Conservation (phyloP, 345 rosid species). For the Gossypium arboreum region DNA sequence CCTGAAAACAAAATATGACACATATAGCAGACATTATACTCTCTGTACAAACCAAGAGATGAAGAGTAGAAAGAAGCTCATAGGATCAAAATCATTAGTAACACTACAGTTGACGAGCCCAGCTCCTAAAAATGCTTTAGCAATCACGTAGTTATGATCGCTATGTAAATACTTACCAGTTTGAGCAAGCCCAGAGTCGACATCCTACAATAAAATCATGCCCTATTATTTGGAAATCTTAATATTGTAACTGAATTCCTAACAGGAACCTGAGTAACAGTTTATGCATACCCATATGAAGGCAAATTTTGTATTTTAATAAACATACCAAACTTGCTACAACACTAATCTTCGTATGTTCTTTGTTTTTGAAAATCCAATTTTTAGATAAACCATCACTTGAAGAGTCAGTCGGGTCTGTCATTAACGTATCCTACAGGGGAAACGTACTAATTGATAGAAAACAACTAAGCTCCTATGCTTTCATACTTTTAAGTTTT, state of each 20-base stretch:
- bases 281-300: neutral
- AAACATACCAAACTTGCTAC: conserved; percentile 83
- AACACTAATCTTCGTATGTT: conserved; percentile 92
- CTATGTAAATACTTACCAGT: conserved; percentile 86
- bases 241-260: conserved; percentile 11
- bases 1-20: conserved; percentile 44
- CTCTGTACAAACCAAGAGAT: neutral
- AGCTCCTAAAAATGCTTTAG: conserved; percentile 91
- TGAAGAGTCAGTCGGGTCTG: conserved; percentile 66
- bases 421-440: conserved; percentile 88
- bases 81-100: conserved; percentile 89
- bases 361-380: conserved; percentile 97
- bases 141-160: conserved; percentile 70
- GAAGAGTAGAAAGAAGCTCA: conserved; percentile 34
- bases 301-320: conserved; percentile 7
- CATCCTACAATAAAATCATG: conserved; percentile 91
- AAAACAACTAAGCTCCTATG: neutral
- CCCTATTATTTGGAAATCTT: conserved; percentile 46
- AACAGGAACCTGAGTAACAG: neutral
- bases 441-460: conserved; percentile 8
- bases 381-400: conserved; percentile 62
- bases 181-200: conserved; percentile 85
- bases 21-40: neutral
- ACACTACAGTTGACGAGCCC: conserved; percentile 84
- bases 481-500: conserved; percentile 12